A percentile compares a stretch with the other conserved stretches of the same genome.
phyloP scores from a whole-genome alignment of 2,329 filamentous ascomycete species.

The Arthroderma uncinatum region DNA sequence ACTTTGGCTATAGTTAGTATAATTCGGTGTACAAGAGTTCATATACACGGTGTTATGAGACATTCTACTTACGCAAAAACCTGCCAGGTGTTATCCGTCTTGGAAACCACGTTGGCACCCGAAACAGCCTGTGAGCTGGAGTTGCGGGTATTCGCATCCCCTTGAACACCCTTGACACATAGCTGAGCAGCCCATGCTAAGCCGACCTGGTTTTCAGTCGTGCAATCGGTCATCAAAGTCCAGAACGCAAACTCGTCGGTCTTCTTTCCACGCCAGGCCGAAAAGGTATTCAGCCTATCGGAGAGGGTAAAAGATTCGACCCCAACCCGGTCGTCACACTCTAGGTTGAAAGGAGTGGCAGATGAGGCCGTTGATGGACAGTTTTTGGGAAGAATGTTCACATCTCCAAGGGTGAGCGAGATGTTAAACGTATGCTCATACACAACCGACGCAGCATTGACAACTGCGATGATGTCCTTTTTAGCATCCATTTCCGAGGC shows the following conservation, averaged over 20 bases:
- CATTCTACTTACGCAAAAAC: slow-evolving; percentile 54
- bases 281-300: slow-evolving; percentile 75
- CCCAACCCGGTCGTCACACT: slow-evolving; percentile 40
- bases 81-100: slow-evolving; percentile 76
- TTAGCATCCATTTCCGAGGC: slow-evolving; percentile 49
- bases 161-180: slow-evolving; percentile 37
- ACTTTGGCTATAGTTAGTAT: slow-evolving; percentile 10
- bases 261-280: slow-evolving; percentile 69
- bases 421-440: slow-evolving; percentile 94
- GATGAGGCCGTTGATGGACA: slow-evolving; percentile 61
- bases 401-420: slow-evolving; percentile 74
- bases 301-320: slow-evolving; percentile 52
- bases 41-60: background rate
- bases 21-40: background rate
- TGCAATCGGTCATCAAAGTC: slow-evolving; percentile 73
- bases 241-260: slow-evolving; percentile 80
- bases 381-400: slow-evolving; percentile 62
- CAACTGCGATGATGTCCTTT: slow-evolving; percentile 65
- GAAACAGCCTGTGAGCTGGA: slow-evolving; percentile 55
- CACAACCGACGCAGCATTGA: slow-evolving; percentile 76
- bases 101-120: slow-evolving; percentile 79
- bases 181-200: slow-evolving; percentile 83
- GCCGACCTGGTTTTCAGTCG: slow-evolving; percentile 70
- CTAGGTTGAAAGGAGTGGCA: slow-evolving; percentile 72
- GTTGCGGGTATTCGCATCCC: slow-evolving; percentile 8